Percentiles rank a stretch among this genome's conserved stretches.
Conservation (phyloP, 2,329 filamentous ascomycete genomes). For the Epichloe sibirici region DNA sequence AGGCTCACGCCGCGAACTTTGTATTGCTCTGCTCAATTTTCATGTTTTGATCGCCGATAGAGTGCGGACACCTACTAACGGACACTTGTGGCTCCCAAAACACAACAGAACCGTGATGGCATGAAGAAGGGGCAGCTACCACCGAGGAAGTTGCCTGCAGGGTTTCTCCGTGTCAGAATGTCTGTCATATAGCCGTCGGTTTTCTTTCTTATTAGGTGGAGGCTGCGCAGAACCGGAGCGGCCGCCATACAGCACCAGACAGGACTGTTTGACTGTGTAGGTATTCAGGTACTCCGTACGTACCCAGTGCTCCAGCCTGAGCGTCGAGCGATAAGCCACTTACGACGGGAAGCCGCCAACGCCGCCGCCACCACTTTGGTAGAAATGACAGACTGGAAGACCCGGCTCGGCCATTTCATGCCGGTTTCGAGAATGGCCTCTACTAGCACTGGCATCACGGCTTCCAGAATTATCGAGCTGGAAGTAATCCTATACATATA, state of each 20-base stretch:
- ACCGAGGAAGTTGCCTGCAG: not conserved
- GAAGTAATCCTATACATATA: not conserved
- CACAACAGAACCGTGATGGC: not conserved
- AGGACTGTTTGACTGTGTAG: not conserved
- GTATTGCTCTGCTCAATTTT: not conserved
- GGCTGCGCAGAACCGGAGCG: not conserved
- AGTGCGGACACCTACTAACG: not conserved
- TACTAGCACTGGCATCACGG: not conserved
- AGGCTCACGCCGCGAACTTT: not conserved
- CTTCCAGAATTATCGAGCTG: not conserved
- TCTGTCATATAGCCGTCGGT: not conserved
- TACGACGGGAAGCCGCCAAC: not conserved
- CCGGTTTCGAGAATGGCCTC: too few relatives aligned
- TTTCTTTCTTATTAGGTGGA: not conserved
- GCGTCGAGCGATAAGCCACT: not conserved
- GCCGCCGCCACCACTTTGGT: not conserved
- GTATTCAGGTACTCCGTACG: not conserved
- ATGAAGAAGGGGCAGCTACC: not conserved
- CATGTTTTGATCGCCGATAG: not conserved
- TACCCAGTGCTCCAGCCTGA: not conserved
- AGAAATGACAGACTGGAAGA: not conserved
- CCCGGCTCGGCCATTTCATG: not conserved
- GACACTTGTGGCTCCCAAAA: not conserved
- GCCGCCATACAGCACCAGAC: not conserved
- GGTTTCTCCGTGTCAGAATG: not conserved